Percentiles rank a stretch among this genome's conserved stretches.
Evolutionary conservation across 805 yeast genomes (phyloP).

Genomic region (Wickerhamomyces pijperi): DNA sequence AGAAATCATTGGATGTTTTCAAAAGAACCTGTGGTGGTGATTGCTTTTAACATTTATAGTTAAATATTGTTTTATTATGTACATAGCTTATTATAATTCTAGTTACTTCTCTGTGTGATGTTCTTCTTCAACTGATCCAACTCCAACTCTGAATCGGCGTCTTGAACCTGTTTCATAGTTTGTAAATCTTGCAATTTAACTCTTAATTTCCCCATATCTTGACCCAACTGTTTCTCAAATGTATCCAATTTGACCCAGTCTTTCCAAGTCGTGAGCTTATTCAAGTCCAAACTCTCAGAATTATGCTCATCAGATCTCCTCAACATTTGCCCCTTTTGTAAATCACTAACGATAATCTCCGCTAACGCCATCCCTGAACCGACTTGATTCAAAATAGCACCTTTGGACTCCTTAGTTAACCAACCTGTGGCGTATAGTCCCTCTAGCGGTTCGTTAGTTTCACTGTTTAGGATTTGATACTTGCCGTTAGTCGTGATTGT

Average conservation of each 20-base stretch:
- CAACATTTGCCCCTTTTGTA: conserved; percentile 18
- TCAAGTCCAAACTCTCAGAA: conserved; percentile 22
- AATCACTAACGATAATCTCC: conserved; percentile 49
- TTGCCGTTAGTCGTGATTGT: conserved; percentile 36
- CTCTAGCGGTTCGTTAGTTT: conserved; percentile 15
- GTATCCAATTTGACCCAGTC: conserved; percentile 54
- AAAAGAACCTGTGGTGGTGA: not conserved
- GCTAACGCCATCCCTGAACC: conserved; percentile 73
- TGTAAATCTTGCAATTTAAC: no score
- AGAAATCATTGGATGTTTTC: not conserved
- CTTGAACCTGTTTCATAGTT: no score
- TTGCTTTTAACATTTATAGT: no score
- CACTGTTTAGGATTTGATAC: conserved; percentile 29
- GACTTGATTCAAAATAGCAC: conserved; percentile 88
- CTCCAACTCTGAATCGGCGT: no score
- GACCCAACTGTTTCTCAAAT: conserved; percentile 38
- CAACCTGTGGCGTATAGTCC: conserved; percentile 83
- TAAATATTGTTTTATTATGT: no score
- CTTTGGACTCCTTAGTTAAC: conserved; percentile 79
- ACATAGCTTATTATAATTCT: no score
- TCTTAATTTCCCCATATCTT: conserved; percentile 39
- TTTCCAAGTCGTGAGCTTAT: conserved; percentile 43
- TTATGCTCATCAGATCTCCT: conserved; percentile 5
- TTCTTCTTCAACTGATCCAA: no score
- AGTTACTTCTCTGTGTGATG: no score